phyloP scores from a whole-genome alignment of 371 early-diverging fungal species.

The Capillidium rhysosporum region DNA sequence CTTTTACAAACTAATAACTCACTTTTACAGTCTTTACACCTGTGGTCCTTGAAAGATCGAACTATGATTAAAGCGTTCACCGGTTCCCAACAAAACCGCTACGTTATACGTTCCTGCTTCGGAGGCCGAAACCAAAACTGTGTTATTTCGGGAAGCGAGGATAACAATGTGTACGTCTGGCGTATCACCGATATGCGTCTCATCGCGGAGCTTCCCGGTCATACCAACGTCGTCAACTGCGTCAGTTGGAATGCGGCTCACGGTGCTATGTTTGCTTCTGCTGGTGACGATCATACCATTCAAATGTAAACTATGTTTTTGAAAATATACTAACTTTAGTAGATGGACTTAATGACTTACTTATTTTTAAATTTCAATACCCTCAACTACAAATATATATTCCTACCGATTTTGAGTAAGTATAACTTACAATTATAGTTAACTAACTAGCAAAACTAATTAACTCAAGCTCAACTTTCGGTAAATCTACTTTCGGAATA shows the following conservation, averaged over 20 bases:
- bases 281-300: constrained; percentile 83
- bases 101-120: constrained; percentile 81
- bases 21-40: constrained; percentile 38
- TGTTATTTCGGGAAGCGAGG: constrained; percentile 81
- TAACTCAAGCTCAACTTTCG: no score
- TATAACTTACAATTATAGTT: no score
- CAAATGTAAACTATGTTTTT: constrained; percentile 43
- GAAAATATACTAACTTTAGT: neutral
- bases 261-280: constrained; percentile 64
- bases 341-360: neutral
- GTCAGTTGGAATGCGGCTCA: constrained; percentile 59
- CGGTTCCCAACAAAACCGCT: constrained; percentile 70
- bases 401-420: no score
- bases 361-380: no score
- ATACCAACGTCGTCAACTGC: constrained; percentile 62
- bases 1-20: neutral
- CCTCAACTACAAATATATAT: no score
- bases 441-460: no score
- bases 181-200: constrained; percentile 53
- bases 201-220: constrained; percentile 61
- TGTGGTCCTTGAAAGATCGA: constrained; percentile 67
- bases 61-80: constrained; percentile 43
- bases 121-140: constrained; percentile 69
- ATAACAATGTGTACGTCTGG: constrained; percentile 76
- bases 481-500: no score